Evolutionary conservation across 148 eudicot species (phyloP), one percentile per base, ranked within the genome.

Genomic region (Camellia japonica): DNA sequence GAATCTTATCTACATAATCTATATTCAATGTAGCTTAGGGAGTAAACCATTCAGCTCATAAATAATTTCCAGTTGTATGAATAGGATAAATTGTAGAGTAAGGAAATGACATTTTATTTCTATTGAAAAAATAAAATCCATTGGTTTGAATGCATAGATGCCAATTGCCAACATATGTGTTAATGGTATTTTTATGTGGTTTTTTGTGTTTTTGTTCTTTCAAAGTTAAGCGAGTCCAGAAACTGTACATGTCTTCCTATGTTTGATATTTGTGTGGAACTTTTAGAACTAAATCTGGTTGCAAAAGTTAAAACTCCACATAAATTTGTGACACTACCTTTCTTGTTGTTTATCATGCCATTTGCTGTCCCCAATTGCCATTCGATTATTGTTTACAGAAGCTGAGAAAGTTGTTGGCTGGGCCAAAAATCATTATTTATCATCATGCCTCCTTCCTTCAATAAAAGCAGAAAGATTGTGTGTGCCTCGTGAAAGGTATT

Each of bases 341-440:
- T 23, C 0, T 80, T 46, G 41, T 59, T 19, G 7, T 55, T 56
- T 74, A 14, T 74, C 46, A 42, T 46, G 41, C n/a, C 14, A 46
- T 71, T 56, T 76, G 23, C 42, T 15, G 11, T 38, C 38, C 71
- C 13, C 11, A 78, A 66, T 81, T 60, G 15, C 55, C 42, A 7
- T 49, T 73, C 23, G 42, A 41, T 58, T 77, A 55, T 77, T 75
- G 23, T 43, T 68, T 78, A 44, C 88, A 96, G 99, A 92, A 88
- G 98, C 99, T 51, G 94, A 94, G 89, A 90, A 90, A 81, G 92
- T 94, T 79, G 92, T 96, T 85, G 99, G 99, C 70, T 96, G 99
- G 99, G 99, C 99, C 74, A 94, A 88, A 80, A 96, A 83, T 83
- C 90, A 94, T 85, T 90, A 94, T 88, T 84, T 96, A 80, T 90